Percentiles rank a stretch among this genome's conserved stretches.
Conservation (phyloP, 495 filamentous ascomycete species). For the Penicillium nucicola region DNA sequence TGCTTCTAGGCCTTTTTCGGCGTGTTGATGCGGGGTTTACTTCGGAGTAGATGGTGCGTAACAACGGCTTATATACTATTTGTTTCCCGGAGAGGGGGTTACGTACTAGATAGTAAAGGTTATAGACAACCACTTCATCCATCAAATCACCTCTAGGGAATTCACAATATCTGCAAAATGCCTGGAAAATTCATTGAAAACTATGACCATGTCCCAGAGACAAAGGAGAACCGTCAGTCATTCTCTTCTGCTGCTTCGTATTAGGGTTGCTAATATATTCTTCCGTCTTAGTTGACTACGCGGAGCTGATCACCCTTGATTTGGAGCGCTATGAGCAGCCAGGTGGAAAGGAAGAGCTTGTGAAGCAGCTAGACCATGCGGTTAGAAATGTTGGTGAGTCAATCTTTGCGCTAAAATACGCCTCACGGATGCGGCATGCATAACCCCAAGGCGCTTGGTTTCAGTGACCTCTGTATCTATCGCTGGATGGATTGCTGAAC, state of each 20-base stretch:
- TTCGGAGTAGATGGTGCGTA: neutral
- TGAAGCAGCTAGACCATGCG: slow-evolving; percentile 55
- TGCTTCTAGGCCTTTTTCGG: slow-evolving; percentile 20
- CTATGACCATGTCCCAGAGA: slow-evolving; percentile 48
- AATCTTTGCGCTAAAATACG: too few species aligned
- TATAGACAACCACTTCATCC: neutral
- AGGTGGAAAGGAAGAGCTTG: slow-evolving; percentile 52
- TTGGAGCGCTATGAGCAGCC: slow-evolving; percentile 47
- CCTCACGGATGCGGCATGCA: neutral
- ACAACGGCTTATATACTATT: neutral
- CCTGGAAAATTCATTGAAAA: slow-evolving; percentile 40
- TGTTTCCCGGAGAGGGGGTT: neutral
- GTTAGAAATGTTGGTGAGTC: slow-evolving; percentile 49
- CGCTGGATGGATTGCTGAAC: too few species aligned
- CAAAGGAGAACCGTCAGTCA: slow-evolving; percentile 41
- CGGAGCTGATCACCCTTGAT: slow-evolving; percentile 56
- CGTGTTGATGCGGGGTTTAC: slow-evolving; percentile 9
- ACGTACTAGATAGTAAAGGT: too few species aligned
- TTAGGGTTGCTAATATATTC: slow-evolving; percentile 3
- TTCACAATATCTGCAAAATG: slow-evolving; percentile 21
- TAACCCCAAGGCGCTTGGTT: neutral
- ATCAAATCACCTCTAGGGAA: too few species aligned
- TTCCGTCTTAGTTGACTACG: slow-evolving; percentile 41
- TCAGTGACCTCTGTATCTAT: neutral
- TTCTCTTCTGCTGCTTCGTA: neutral